Base-by-base conservation (phyloP, 306 rosid genomes). In the Cucurbita argyrosperma region DNA sequence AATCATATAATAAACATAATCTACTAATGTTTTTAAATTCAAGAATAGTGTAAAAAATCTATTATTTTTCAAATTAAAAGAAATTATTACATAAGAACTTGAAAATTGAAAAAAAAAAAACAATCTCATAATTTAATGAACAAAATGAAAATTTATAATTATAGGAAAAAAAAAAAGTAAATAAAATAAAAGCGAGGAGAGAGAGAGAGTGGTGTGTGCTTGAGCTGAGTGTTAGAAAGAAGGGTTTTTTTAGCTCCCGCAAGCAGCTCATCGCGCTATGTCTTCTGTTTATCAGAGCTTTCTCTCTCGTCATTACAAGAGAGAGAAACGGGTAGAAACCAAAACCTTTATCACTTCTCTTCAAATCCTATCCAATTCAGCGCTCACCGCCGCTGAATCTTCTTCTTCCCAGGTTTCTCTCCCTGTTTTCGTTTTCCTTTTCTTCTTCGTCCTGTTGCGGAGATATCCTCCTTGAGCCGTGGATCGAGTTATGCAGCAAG, bases 401-500 rank as follows among this genome's bases (percentile, higher is more conserved):
- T 65, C 71, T 19, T 65, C 37, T 38, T 10, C 18, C 46, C 16
- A 5, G 46, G 26, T 4, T 43, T 6, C 18, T 15, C 56, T 19
- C 1, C 38, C 8, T 2, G 11, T 9, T 15, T 57, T 40, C 35
- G 4, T 10, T 14, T 7, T 15, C 2, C 10, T 5, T 30, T 67
- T 46, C 56, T 66, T 9, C 64, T 77, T 60, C 47, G 56, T 79
- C 79, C 47, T 60, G 75, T 89, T 87, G 80, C 83, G 66, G 71
- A 77, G 78, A 76, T 82, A 77, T 77, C 64, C 52, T 49, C 75
- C 69, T 10, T 54, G 75, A 74, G 82, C 76, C 79, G 61, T 62
- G 87, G 85, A 86, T 89, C 82, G 88, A 90, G 98, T 88, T 88
- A 95, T 95, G 99, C 99, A 91, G 96, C 96, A 91, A 81, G 87